Evolutionary conservation across 305 asterid genomes (phyloP), one percentile per base, ranked within the genome.

Genomic region (Caryopteris hybrid): DNA sequence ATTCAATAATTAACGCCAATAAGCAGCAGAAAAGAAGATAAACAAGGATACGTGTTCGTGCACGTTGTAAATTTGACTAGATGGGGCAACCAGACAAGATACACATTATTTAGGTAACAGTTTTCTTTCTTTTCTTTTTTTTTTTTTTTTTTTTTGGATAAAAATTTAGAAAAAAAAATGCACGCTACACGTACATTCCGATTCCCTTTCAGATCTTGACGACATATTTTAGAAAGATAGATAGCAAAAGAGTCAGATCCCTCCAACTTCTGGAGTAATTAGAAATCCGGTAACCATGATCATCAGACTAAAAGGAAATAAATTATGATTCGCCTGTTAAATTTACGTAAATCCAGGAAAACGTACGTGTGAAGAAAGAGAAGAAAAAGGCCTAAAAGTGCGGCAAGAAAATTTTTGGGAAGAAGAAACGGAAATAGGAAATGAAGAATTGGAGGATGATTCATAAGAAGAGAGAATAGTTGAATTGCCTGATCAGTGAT

Each of bases 401-500:
- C 41, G 41, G 41, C 10, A 8, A 45, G 6, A n/a, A 10, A 10
- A 27, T n/a, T n/a, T n/a, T n/a, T n/a, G n/a, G 33, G 5, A 27
- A 27, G 36, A 3, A 17, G 47, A n/a, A n/a, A n/a, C n/a, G n/a
- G n/a, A n/a, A n/a, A n/a, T n/a, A n/a, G n/a, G n/a, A n/a, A n/a
- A n/a, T n/a, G 41, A 39, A 27, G 2, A 14, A 2, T 16, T 3
- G 18, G 3, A 12, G 27, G 9, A 10, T 6, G 47, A 11, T 8
- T 16, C 2, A 23, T 4, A 27, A 11, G n/a, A n/a, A n/a, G n/a
- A n/a, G n/a, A n/a, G n/a, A n/a, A n/a, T n/a, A n/a, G 46, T 31
- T 5, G 33, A 13, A 27, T 65, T 7, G 85, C 98, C 97, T 93
- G 99, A 71, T 88, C 89, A 48, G 89, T 82, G 71, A 89, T 64